A percentile compares a stretch with the other conserved stretches of the same genome.
Conservation (phyloP, 805 yeast genomes). For the Saccharomycopsis malanga region DNA sequence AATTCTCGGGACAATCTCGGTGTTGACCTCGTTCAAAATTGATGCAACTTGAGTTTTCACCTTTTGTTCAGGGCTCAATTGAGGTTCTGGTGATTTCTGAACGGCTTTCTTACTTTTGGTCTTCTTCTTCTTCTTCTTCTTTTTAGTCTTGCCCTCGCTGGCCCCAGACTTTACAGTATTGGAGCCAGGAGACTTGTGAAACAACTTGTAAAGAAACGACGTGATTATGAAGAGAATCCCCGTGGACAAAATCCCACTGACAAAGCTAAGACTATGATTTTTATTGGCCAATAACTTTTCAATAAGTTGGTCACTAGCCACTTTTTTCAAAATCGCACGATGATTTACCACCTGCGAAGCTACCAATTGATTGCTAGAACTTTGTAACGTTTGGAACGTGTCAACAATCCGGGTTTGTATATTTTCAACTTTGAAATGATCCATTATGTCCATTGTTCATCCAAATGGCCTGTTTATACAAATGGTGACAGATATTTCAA, state of each 20-base stretch:
- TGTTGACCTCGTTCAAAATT: conserved; percentile 1
- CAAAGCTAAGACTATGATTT: background rate
- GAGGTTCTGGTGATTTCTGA: background rate
- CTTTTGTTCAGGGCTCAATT: conserved; percentile 2
- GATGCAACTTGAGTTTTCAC: background rate
- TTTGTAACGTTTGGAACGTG: no score
- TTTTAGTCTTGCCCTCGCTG: background rate
- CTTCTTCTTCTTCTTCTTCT: background rate
- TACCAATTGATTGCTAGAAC: no score
- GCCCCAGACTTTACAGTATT: background rate
- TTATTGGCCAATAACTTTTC: no score
- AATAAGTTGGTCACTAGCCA: no score
- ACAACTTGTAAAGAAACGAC: background rate
- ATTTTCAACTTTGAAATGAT: no score
- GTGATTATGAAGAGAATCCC: background rate
- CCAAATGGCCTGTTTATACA: no score
- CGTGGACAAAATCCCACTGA: background rate
- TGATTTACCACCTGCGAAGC: no score
- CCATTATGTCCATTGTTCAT: no score
- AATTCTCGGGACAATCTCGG: conserved; percentile 10
- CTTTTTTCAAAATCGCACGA: no score
- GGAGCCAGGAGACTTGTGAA: background rate
- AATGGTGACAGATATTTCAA: no score
- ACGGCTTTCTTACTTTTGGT: conserved; percentile 1
- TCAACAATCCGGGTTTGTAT: no score